Conservation (phyloP, 805 yeast species). For the Metschnikowia matae region DNA sequence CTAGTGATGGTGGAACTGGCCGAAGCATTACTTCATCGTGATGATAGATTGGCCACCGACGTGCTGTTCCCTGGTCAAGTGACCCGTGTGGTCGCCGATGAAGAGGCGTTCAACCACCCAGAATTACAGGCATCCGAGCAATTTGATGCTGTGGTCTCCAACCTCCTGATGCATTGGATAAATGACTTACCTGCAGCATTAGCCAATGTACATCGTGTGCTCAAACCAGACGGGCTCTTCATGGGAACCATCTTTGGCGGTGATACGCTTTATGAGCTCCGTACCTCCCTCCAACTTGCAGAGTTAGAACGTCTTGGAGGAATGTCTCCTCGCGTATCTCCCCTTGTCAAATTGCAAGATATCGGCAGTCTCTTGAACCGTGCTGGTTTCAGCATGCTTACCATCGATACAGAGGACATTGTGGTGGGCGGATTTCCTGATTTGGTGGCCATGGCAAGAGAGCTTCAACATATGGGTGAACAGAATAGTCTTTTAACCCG, state of each 20-base stretch:
- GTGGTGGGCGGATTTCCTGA: slow-evolving; percentile 74
- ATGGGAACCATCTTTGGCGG: slow-evolving; percentile 81
- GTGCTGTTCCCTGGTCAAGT: slow-evolving; percentile 40
- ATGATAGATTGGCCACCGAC: slow-evolving; percentile 41
- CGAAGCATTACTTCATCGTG: slow-evolving; percentile 47
- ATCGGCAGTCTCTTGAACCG: slow-evolving; percentile 67
- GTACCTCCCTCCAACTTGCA: slow-evolving; percentile 77
- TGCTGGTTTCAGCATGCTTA: slow-evolving; percentile 75
- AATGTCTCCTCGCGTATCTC: slow-evolving; percentile 75
- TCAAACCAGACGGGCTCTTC: slow-evolving; percentile 78
- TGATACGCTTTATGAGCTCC: slow-evolving; percentile 76
- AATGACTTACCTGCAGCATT: slow-evolving; percentile 74
- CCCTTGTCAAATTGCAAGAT: slow-evolving; percentile 74
- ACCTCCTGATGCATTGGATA: slow-evolving; percentile 77
- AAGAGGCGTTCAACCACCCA: slow-evolving; percentile 52
- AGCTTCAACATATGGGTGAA: slow-evolving; percentile 81
- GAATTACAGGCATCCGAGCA: slow-evolving; percentile 33
- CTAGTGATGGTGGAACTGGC: slow-evolving; percentile 69
- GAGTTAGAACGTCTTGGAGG: slow-evolving; percentile 79
- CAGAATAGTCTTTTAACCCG: slow-evolving; percentile 63
- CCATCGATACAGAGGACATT: slow-evolving; percentile 81
- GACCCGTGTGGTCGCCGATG: slow-evolving; percentile 58
- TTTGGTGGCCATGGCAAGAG: slow-evolving; percentile 60
- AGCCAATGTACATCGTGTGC: slow-evolving; percentile 48
- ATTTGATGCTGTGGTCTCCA: slow-evolving; percentile 71